These are phyloP conservation scores for Dictyostelium capitatum DNA, from an alignment of 78 protist genomes.

Conservation along the genomic window DNA sequence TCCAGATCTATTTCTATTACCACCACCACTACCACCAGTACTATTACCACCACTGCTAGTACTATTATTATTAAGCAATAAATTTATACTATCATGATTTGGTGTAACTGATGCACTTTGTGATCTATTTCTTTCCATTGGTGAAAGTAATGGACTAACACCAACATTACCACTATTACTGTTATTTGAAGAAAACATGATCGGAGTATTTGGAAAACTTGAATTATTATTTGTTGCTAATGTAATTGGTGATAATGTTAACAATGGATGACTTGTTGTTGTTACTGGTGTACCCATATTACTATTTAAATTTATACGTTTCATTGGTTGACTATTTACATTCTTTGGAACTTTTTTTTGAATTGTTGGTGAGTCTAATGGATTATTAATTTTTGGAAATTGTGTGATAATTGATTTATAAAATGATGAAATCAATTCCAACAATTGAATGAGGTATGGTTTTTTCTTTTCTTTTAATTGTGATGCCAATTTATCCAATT, in stretches of 20 bases:
- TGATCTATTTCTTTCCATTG: constrained; percentile 9
- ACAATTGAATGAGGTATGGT: constrained; percentile 35
- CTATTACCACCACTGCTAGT: background rate
- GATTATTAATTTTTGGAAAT: background rate
- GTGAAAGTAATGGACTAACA: background rate
- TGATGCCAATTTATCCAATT: constrained; percentile 18
- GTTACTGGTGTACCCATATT: constrained; percentile 5
- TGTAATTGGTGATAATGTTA: background rate
- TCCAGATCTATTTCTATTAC: constrained; percentile 10
- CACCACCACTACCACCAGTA: background rate
- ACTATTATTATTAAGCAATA: background rate
- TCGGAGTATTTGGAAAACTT: background rate
- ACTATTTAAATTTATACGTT: background rate
- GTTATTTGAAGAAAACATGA: no score
- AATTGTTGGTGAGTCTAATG: background rate
- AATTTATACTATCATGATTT: background rate
- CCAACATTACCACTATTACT: background rate
- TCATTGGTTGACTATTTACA: background rate
- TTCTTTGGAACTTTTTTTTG: constrained; percentile 16
- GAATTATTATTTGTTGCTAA: background rate
- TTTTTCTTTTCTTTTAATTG: constrained; percentile 43
- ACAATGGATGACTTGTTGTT: background rate
- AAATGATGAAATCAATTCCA: constrained; percentile 6
- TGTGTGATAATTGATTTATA: background rate
- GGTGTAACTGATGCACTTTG: background rate